Evolutionary conservation across 768 basidiomycete genomes (phyloP), one percentile per base, ranked within the genome.

Genomic region (Ramaria sp.): DNA sequence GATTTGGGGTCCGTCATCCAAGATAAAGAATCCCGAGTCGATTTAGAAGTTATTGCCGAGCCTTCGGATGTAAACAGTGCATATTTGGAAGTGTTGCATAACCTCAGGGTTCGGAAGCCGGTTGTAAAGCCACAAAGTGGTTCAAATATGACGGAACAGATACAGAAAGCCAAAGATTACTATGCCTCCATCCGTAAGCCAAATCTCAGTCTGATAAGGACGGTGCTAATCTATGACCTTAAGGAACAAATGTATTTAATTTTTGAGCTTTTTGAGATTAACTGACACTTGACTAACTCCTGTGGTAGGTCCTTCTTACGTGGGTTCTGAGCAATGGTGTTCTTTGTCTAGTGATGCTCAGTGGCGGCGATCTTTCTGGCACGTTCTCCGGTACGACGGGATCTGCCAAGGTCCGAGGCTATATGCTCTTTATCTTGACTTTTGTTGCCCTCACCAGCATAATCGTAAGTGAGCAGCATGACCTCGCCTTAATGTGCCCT

Each of bases 1-100:
- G 91, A 95, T 65, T 81, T 96, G 17, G 91, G 91, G 10, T 82
- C 83, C 7, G 88, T 93, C 48, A 80, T 83, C 39, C 88, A 91
- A 65, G 84, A 92, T 64, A 82, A 79, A 27, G 75, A 86, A 63
- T 84, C 83, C 13, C 83, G 88, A 62, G 91, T 95, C 46, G 90
- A 93, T 65, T 84, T 95, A 51, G 88, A 93, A 68, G 80, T 94
- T 69, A 77, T 86, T 22, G 82, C 87, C 0, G 86, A 89, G 59
- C 80, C 84, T 15, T 87, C 84, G 1, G 91, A 91, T 65, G 81
- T 86, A 51, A 88, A 92, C 65, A 81, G 78, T 48, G 81, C 89
- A 41, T 94, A 96, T 62, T 83, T 88, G 64, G 91, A 92, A 63
- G 84, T 90, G 0, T 72, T 93, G 41, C 77, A 78, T 33, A 90